These are phyloP conservation scores for Epichloe uncinata DNA, from an alignment of 2,329 filamentous ascomycete species.

Conservation along the genomic window DNA sequence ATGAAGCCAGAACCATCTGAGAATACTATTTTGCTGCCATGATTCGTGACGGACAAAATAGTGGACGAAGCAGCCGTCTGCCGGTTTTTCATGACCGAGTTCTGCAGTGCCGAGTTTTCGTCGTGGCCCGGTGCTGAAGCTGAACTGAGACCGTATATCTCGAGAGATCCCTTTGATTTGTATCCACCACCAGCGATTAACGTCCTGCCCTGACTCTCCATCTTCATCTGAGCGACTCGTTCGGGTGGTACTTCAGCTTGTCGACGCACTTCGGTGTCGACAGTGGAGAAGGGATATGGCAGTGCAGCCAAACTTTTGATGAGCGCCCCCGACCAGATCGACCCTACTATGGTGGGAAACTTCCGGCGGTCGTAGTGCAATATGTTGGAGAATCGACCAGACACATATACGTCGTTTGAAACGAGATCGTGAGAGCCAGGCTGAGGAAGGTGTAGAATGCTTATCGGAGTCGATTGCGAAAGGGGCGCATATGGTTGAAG, in stretches of 20 bases:
- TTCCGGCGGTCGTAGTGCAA: conserved; percentile 79
- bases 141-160: conserved; percentile 57
- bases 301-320: conserved; percentile 61
- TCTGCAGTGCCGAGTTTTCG: conserved; percentile 19
- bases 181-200: conserved; percentile 80
- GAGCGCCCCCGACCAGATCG: conserved; percentile 71
- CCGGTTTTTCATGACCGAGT: conserved; percentile 57
- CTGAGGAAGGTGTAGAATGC: conserved; percentile 63
- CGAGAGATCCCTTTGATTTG: conserved; percentile 79
- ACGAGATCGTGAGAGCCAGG: conserved; percentile 37
- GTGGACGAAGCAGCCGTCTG: conserved; percentile 73
- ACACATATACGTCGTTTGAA: conserved; percentile 74
- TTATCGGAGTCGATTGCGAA: conserved; percentile 68
- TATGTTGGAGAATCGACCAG: conserved; percentile 78
- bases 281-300: conserved; percentile 51
- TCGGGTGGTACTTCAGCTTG: conserved; percentile 41
- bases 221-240: conserved; percentile 40
- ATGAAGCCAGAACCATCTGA: conserved; percentile 74
- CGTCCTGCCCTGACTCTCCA: conserved; percentile 42
- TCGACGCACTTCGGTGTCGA: conserved; percentile 45
- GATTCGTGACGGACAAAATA: conserved; percentile 65
- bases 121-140: conserved; percentile 12
- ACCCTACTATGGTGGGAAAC: conserved; percentile 64
- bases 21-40: conserved; percentile 70
- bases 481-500: conserved; percentile 53